These are phyloP conservation scores for Thermothielavioides terrestris DNA, from an alignment of 495 filamentous ascomycete species.

Conservation along the genomic window DNA sequence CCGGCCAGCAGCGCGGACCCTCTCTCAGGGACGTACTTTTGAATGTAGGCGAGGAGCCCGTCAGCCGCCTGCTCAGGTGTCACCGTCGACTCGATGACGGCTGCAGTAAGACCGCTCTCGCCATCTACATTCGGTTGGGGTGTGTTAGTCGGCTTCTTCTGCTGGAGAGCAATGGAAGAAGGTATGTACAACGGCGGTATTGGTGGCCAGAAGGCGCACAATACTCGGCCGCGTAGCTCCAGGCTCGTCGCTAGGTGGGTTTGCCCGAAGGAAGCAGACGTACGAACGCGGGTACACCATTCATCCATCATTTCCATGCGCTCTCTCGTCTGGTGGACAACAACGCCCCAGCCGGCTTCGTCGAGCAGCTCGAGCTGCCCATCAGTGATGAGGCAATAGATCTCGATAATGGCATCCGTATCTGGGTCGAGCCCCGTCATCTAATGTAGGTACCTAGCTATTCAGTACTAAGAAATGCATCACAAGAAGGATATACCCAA, in stretches of 20 bases:
- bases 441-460: constrained; percentile 34
- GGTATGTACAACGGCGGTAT: too few species aligned
- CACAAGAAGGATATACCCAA: too few species aligned
- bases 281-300: constrained; percentile 43
- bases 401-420: constrained; percentile 77
- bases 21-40: constrained; percentile 54
- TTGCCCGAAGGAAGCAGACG: background rate
- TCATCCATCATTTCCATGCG: constrained; percentile 67
- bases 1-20: constrained; percentile 69
- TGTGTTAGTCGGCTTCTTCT: too few species aligned
- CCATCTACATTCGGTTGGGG: constrained; percentile 33
- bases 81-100: constrained; percentile 63
- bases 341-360: constrained; percentile 63
- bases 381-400: constrained; percentile 90
- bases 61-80: constrained; percentile 65
- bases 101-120: constrained; percentile 67
- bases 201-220: too few species aligned
- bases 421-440: constrained; percentile 88
- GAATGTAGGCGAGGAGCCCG: constrained; percentile 68
- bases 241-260: too few species aligned
- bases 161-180: too few species aligned
- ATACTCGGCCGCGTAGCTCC: too few species aligned
- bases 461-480: background rate
- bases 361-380: constrained; percentile 68
- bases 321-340: constrained; percentile 66